Evolutionary conservation across 768 basidiomycete species (phyloP), one percentile per base, ranked within the genome.

Genomic region (Auriscalpium orientale): DNA sequence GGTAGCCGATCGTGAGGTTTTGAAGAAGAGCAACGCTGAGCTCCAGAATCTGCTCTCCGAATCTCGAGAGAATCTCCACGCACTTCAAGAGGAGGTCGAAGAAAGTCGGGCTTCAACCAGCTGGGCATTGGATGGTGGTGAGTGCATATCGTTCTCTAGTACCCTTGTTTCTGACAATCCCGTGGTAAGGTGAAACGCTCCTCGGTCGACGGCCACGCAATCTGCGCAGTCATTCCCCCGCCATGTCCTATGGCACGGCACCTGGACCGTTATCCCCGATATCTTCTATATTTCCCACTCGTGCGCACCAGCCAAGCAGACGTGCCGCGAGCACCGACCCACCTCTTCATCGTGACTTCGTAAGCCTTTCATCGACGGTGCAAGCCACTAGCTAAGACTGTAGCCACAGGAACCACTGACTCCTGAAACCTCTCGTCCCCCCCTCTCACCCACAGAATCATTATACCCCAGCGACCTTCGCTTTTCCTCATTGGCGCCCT

Each of bases 21-120:
- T 95, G 52, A 90, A 89, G 68, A 83, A 81, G 18, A 91, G 92
- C 64, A 91, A 89, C 56, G 77, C 80, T 8, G 91, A 95, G 65
- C 70, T 95, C 49, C 86, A 89, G 56, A 79, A 78, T 48, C 69
- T 93, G 9, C 74, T 98, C 8, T 70, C 79, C 2, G 88, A 91
- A 50, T 78, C 88, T 1, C 79, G 91, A 28, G 91, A 95, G 65
- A 89, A 94, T 58, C 67, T 85, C 5, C 81, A 84, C 54, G 66
- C 71, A 1, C 65, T 91, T 46, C 84, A 85, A 52, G 84, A 84
- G 60, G 91, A 95, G 67, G 69, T 85, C 1, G 91, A 87, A 55
- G 90, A 94, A 65, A 79, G 83, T 35, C 74, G 82, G 28, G 82
- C 82, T 53, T 65, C 65, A 34, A 54, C 57, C 2, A 56, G 57